Evolutionary conservation across 192 early-diverging fungal genomes (phyloP), one percentile per base, ranked within the genome.

Genomic region (Coemansia furcata): DNA sequence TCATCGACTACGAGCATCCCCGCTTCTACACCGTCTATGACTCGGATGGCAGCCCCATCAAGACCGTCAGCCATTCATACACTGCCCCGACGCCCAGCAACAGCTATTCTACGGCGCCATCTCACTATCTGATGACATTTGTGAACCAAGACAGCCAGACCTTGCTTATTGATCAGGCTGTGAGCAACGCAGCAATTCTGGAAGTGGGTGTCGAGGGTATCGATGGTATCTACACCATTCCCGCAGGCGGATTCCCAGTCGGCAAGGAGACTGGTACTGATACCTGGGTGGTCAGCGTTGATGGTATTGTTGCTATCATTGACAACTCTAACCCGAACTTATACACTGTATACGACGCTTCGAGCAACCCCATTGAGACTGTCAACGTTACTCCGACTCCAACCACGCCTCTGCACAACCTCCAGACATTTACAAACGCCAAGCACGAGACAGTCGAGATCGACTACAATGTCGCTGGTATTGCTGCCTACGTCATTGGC

Each of bases 1-100:
- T 79, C n/a, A 71, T 79, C 29, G 77, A 79, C 50, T 67, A 74
- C 26, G 72, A 43, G 3, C 37, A 79, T 46, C 72, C 77, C 29
- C 60, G 62, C 33, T 26, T 58, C 42, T 74, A 74, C 66, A 79
- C 77, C 0, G 72, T 74, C 11, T 79, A 74, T 19, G 50, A 79
- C 21, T 65, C 65, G 3, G 44, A 29, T 11, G 40, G 65, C 57
- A 68, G 39, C 60, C 67, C 76, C 0, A 60, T 78, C 42, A 68
- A 40, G 5, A 73, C 77, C 1, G 37, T 71, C 29, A 61, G 68
- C 57, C 59, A 63, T 10, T 33, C 66, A 3, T 35, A 39, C 23
- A 54, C 39, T 17, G 3, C 21, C 4, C 38, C 29, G 2, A n/a
- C 54, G 4, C 15, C 40, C 4, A 2, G 5, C 29, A 30, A 17